Percentiles rank a stretch among this genome's conserved stretches.
These are phyloP conservation scores for Erythrobasidium hasegawianum DNA, from an alignment of 1,284 basidiomycete species.

Conservation along the genomic window DNA sequence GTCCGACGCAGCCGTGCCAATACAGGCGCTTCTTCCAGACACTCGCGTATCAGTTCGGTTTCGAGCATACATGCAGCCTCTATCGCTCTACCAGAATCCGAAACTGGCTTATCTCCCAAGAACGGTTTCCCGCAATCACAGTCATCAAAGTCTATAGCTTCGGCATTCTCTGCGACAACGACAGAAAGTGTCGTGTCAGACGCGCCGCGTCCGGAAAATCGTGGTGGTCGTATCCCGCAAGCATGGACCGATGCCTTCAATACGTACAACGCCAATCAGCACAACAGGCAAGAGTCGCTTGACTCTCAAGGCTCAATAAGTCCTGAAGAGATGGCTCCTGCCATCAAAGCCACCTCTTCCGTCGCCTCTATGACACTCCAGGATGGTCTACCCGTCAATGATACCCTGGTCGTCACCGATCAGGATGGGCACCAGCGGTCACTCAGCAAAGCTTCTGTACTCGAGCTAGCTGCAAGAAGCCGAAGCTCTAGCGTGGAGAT, in stretches of 20 bases:
- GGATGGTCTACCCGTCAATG: background rate
- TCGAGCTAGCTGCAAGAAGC: constrained; percentile 5
- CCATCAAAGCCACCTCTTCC: background rate
- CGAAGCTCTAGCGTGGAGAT: constrained; percentile 39
- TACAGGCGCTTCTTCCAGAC: background rate
- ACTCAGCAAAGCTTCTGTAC: background rate
- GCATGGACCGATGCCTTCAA: background rate
- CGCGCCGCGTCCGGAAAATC: background rate
- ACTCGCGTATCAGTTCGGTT: background rate
- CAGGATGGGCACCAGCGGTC: background rate
- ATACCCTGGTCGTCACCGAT: background rate
- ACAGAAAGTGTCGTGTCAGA: background rate
- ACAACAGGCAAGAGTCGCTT: background rate
- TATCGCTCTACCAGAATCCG: constrained; percentile 22
- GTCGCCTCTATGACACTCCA: background rate
- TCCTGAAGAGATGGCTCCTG: background rate
- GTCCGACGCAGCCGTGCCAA: background rate
- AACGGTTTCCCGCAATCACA: background rate
- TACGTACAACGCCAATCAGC: background rate
- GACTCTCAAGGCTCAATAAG: background rate
- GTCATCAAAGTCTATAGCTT: background rate
- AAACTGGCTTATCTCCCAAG: background rate
- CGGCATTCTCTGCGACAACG: background rate
- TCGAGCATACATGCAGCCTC: constrained; percentile 5
- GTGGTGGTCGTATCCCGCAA: background rate